phyloP scores from a whole-genome alignment of 148 eudicot genomes.

The Amaranthus cruentus region DNA sequence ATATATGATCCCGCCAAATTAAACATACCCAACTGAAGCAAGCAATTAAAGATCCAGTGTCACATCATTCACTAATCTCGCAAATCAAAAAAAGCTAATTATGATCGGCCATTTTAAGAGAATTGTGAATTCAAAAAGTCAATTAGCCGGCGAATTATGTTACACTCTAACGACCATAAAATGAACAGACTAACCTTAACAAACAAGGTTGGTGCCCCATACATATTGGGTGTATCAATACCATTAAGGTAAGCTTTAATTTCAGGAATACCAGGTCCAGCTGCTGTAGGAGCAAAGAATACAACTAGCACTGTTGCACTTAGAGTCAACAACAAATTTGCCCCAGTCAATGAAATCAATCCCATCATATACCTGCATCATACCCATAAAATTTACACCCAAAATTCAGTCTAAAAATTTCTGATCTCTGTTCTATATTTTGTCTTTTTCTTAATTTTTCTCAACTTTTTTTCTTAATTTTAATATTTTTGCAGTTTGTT shows the following conservation, averaged over 20 bases:
- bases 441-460: background rate
- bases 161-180: no score
- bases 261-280: slow-evolving; percentile 92
- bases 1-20: no score
- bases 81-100: no score
- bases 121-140: no score
- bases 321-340: slow-evolving; percentile 55
- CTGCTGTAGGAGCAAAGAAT: slow-evolving; percentile 83
- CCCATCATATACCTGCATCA: slow-evolving; percentile 67
- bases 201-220: slow-evolving; percentile 72
- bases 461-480: no score
- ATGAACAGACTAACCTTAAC: slow-evolving; percentile 58
- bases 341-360: slow-evolving; percentile 44
- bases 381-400: slow-evolving; percentile 15
- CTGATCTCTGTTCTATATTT: background rate
- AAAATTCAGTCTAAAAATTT: background rate
- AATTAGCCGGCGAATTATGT: no score
- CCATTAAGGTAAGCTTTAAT: slow-evolving; percentile 91
- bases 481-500: no score
- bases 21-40: no score
- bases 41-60: no score
- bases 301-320: slow-evolving; percentile 63
- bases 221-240: slow-evolving; percentile 83
- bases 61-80: no score
- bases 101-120: no score